Evolutionary conservation across 2,329 filamentous ascomycete genomes (phyloP).

Genomic region (Zymoseptoria ardabiliae): DNA sequence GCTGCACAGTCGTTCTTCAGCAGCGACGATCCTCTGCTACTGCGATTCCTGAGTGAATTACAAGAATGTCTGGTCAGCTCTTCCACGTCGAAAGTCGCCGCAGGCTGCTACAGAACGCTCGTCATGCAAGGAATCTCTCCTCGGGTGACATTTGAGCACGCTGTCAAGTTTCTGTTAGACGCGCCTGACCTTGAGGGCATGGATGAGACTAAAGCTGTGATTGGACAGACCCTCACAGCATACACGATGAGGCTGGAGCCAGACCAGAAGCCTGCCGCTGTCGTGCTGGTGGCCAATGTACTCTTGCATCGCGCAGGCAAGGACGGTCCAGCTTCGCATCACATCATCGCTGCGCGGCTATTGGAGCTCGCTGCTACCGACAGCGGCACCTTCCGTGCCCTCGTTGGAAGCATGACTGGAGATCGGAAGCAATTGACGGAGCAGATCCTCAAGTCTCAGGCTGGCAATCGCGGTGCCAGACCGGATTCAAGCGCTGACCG

Average conservation of each 20-base stretch:
- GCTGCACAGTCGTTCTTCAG: slow-evolving; percentile 57
- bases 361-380: slow-evolving; percentile 75
- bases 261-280: slow-evolving; percentile 49
- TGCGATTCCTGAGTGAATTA: slow-evolving; percentile 69
- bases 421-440: slow-evolving; percentile 68
- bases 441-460: slow-evolving; percentile 48
- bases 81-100: slow-evolving; percentile 82
- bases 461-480: slow-evolving; percentile 36
- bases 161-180: slow-evolving; percentile 64
- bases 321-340: slow-evolving; percentile 44
- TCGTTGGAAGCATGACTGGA: slow-evolving; percentile 64
- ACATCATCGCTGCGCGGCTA: slow-evolving; percentile 67
- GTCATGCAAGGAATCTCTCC: slow-evolving; percentile 69
- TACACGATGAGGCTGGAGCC: slow-evolving; percentile 49
- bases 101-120: slow-evolving; percentile 80
- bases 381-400: slow-evolving; percentile 62
- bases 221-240: slow-evolving; percentile 68
- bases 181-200: slow-evolving; percentile 63
- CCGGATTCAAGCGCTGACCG: slow-evolving; percentile 40
- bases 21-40: slow-evolving; percentile 66
- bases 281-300: slow-evolving; percentile 69
- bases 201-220: slow-evolving; percentile 62
- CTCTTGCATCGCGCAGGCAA: slow-evolving; percentile 67
- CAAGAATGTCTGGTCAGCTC: slow-evolving; percentile 75
- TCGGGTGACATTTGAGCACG: slow-evolving; percentile 59